These are phyloP conservation scores for Ogataea angusta DNA, from an alignment of 805 yeast genomes.

Conservation along the genomic window DNA sequence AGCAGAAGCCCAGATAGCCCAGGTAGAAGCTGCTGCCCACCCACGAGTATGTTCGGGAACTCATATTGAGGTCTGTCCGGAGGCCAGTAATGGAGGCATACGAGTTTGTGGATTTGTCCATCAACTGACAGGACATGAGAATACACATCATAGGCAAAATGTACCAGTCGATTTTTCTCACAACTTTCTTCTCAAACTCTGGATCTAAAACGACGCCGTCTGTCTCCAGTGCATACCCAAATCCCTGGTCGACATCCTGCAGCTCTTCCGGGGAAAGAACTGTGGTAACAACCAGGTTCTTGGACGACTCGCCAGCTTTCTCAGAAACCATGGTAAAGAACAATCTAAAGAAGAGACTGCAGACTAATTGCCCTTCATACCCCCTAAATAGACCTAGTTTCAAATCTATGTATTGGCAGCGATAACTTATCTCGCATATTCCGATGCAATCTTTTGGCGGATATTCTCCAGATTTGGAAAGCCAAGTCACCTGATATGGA, in stretches of 20 bases:
- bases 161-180: constrained; percentile 38
- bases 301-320: too few relatives aligned
- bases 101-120: constrained; percentile 40
- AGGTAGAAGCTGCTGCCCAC: constrained; percentile 43
- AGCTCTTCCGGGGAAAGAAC: constrained; percentile 12
- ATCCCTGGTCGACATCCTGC: constrained; percentile 39
- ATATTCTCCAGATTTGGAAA: not conserved
- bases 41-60: constrained; percentile 39
- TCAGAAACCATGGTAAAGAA: too few relatives aligned
- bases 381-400: not conserved
- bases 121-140: constrained; percentile 36
- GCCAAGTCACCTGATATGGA: not conserved
- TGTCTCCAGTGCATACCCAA: constrained; percentile 32
- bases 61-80: constrained; percentile 34
- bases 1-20: constrained; percentile 45
- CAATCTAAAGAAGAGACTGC: too few relatives aligned
- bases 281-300: not conserved
- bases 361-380: too few relatives aligned
- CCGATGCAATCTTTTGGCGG: not conserved
- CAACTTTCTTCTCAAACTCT: constrained; percentile 31
- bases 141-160: constrained; percentile 37
- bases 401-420: not conserved
- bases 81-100: constrained; percentile 39
- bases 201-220: constrained; percentile 20
- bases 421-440: not conserved